Conservation (phyloP, 2,329 filamentous ascomycete species). For the Chaetomiaceae sp. region DNA sequence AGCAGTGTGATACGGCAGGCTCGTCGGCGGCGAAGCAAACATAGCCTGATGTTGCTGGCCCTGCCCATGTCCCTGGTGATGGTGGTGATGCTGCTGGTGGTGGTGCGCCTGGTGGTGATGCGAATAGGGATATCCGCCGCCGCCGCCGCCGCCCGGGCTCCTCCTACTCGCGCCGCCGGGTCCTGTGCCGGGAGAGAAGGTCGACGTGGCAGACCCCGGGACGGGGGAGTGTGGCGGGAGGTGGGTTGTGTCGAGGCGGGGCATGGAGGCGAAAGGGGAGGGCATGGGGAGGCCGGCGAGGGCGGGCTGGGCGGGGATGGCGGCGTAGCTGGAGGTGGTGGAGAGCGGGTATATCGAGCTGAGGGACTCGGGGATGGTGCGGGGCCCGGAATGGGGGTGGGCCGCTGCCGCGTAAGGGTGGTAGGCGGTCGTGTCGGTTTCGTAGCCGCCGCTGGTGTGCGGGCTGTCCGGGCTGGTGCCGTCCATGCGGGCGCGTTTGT, state of each 20-base stretch:
- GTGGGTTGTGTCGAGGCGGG: conserved; percentile 23
- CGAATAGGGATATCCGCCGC: conserved; percentile 9
- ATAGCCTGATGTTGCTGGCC: not conserved
- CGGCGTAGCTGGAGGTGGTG: conserved; percentile 16
- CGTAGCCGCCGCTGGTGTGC: conserved; percentile 18
- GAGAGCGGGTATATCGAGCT: conserved; percentile 20
- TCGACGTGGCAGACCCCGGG: conserved; percentile 20
- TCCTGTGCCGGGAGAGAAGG: conserved; percentile 19
- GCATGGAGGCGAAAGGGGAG: conserved; percentile 17
- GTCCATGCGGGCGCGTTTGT: conserved; percentile 25
- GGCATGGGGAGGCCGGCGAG: conserved; percentile 20
- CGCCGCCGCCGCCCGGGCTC: conserved; percentile 12
- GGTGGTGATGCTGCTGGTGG: not conserved
- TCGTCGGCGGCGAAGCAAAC: conserved; percentile 1
- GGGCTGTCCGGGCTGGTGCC: conserved; percentile 14
- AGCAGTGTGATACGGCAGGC: conserved; percentile 5
- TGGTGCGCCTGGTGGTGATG: too few species aligned
- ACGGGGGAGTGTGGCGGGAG: conserved; percentile 18
- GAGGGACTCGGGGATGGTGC: conserved; percentile 27
- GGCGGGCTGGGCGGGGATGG: conserved; percentile 14
- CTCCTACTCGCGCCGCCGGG: not conserved
- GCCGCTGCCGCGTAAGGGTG: conserved; percentile 11
- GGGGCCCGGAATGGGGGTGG: conserved; percentile 22
- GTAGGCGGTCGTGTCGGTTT: conserved; percentile 19
- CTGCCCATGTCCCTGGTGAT: not conserved